Conservation (phyloP, 1,284 basidiomycete species). For the Cutaneotrichosporon mucoides region DNA sequence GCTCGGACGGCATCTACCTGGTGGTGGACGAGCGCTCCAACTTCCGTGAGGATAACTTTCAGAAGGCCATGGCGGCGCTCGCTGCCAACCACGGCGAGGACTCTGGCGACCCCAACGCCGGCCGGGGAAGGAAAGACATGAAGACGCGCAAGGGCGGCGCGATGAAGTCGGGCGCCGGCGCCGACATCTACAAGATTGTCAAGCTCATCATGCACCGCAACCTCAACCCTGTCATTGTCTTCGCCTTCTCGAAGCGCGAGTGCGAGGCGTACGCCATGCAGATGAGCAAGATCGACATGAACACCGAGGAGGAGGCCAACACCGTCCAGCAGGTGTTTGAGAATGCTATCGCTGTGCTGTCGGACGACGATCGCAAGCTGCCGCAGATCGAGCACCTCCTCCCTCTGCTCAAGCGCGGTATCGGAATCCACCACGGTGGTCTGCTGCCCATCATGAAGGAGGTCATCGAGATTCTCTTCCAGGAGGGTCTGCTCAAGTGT, state of each 20-base stretch:
- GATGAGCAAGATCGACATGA: conserved; percentile 95
- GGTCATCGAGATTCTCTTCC: conserved; percentile 98
- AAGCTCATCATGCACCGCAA: conserved; percentile 99
- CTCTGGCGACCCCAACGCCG: conserved; percentile 74
- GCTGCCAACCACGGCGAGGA: conserved; percentile 85
- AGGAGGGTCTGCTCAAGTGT: conserved; percentile 98
- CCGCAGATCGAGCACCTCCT: conserved; percentile 93
- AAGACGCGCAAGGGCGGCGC: conserved; percentile 87
- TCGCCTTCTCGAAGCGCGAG: conserved; percentile 97
- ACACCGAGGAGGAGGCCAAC: conserved; percentile 86
- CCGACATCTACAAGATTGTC: conserved; percentile 94
- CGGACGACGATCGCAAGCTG: conserved; percentile 80
- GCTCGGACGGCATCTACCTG: conserved; percentile 93
- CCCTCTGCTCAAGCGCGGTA: conserved; percentile 89
- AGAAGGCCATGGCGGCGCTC: conserved; percentile 93
- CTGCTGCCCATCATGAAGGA: conserved; percentile 97
- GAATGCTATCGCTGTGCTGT: conserved; percentile 87
- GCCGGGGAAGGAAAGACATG: conserved; percentile 73
- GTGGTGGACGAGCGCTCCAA: conserved; percentile 97
- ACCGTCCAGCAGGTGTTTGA: conserved; percentile 85
- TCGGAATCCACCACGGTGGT: conserved; percentile 98
- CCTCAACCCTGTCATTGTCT: conserved; percentile 98
- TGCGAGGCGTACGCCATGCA: conserved; percentile 89
- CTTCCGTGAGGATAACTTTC: conserved; percentile 96
- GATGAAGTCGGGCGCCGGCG: conserved; percentile 65